Evolutionary conservation across 2,329 filamentous ascomycete genomes (phyloP).

Genomic region (Phyllosticta citribraziliensis): DNA sequence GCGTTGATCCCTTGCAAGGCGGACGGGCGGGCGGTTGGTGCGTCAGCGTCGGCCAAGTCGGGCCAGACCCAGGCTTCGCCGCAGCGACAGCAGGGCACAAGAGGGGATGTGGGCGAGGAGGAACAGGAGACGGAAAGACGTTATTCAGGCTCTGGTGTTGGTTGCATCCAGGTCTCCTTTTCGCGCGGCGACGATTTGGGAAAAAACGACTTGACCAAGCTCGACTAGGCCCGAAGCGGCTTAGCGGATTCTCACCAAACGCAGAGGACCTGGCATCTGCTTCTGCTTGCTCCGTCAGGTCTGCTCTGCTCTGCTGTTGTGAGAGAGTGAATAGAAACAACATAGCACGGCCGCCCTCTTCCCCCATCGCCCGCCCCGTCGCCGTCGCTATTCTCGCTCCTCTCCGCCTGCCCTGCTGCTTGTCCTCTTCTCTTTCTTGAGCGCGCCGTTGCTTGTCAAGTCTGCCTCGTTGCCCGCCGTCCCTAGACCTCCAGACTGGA

Average conservation of each 20-base stretch:
- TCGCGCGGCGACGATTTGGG: slow-evolving; percentile 7
- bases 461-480: slow-evolving; percentile 2
- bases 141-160: not conserved
- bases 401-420: not conserved
- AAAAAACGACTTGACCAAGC: slow-evolving; percentile 1
- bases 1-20: slow-evolving; percentile 3
- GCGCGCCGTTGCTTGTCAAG: not conserved
- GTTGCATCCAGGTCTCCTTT: not conserved
- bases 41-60: not conserved
- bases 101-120: not conserved
- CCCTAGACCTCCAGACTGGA: slow-evolving; percentile 2
- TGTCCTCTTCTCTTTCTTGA: not conserved
- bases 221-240: not conserved
- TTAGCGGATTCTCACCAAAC: not conserved
- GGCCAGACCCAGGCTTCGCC: not conserved
- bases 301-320: not conserved
- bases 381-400: not conserved
- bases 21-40: not conserved
- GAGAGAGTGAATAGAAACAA: not conserved
- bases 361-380: not conserved
- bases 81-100: not conserved
- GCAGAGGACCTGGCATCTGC: not conserved
- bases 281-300: not conserved
- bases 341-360: not conserved
- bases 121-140: not conserved